Evolutionary conservation across 2,329 filamentous ascomycete species (phyloP), one percentile per base, ranked within the genome.

Genomic region (Pseudogymnoascus sp.): DNA sequence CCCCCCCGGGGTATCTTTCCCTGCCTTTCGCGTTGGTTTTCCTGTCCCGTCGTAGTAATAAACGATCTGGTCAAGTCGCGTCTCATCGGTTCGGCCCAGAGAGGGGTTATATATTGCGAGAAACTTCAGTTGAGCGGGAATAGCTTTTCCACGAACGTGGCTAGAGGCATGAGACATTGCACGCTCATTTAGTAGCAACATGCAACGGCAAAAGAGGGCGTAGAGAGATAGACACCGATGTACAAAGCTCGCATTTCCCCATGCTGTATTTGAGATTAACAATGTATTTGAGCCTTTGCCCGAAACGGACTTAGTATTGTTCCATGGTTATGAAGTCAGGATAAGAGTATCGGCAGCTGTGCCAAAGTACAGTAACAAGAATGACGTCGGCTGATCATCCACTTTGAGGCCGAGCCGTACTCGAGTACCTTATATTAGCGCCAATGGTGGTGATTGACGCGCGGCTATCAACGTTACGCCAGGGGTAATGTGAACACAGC

Each of bases 101-200:
- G 88, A 85, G 35, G 95, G 94, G 74, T 96, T 97, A 81, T 96
- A 99, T 73, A 99, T 95, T 73, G 93, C 87, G 52, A 99, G 83
- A 74, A 94, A 97, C 69, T 90, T 89, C 31, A 97, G 84, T 72
- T 90, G 90, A 37, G 93, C 93, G 45, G 94, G 92, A 61, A 70
- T 64, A 37, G 69, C 68, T 64, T 68, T 68, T 59, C 62, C 64
- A 38, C 64, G 59, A 16, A 41, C 62, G 6, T 66, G 65, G 58
- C 33, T 60, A 33, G 62, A 11, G 55, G 66, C 10, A 41, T 63
- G 38, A 64, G 69, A 69, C 70, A 73, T 72, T 45, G 65, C 69
- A 72, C 69, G 49, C 29, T 55, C 29, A 55, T 55, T 6, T 21
- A 11, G n/a, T 21, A 33, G 49, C 21, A 33, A 35, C 26, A 38